Evolutionary conservation across 306 rosid genomes (phyloP), one percentile per base, ranked within the genome.

Genomic region (Hippophae gyantsensis): DNA sequence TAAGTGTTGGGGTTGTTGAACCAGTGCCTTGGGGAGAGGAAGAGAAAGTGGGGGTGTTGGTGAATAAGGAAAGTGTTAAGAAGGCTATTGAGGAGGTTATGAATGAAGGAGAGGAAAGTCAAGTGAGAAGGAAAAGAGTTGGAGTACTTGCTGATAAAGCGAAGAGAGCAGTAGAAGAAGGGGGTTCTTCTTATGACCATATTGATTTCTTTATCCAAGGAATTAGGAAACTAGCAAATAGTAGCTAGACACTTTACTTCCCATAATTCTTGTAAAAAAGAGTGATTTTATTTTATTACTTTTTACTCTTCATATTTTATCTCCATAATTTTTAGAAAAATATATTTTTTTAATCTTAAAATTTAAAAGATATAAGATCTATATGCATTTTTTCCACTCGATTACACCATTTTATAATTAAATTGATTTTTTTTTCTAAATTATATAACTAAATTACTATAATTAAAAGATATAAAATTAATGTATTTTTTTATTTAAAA

Each of bases 11-110:
- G 32, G 62, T 67, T 32, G 69, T 62, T 63, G 60, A 9, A 8
- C 25, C 58, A 5, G 61, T 54, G 13, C 46, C 42, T 9, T 72
- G 69, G 78, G 75, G 78, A 13, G 41, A 53, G 65, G 75, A 77
- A 26, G 78, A 77, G 13, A 72, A 52, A 56, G 12, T 56, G 2
- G 75, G 69, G 14, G 26, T 64, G 65, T 44, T 64, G 14, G 56
- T 77, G 65, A 47, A 48, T 3, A 69, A 25, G 18, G 74, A 67
- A 44, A 13, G 46, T 23, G 77, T 76, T 55, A 63, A 44, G 48
- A 42, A 23, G 5, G 77, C 71, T 0, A 72, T 71, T 8, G 74
- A 67, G 12, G 55, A 13, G 42, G 9, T 73, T 40, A 63, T 69
- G 63, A 72, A 43, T 3, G 40, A 13, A n/a, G 75, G 63, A 51